Evolutionary conservation across 2,329 filamentous ascomycete genomes (phyloP).

Genomic region (Diaporthe citri): DNA sequence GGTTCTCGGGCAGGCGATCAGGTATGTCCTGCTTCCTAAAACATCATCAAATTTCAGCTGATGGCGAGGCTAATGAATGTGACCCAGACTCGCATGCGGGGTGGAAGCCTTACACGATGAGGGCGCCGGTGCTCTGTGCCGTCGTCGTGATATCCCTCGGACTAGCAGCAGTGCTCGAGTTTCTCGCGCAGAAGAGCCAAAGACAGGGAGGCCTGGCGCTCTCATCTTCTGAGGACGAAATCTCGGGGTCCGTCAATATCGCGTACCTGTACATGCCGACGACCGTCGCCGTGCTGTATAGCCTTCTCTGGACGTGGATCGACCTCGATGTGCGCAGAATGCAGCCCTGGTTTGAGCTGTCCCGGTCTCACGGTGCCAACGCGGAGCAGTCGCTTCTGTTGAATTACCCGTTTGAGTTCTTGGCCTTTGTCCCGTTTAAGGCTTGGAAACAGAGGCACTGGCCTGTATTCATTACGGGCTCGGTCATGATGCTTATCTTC

Average conservation of each 20-base stretch:
- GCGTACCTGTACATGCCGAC: constrained; percentile 66
- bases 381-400: constrained; percentile 63
- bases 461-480: constrained; percentile 62
- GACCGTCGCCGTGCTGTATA: constrained; percentile 65
- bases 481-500: constrained; percentile 63
- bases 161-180: constrained; percentile 59
- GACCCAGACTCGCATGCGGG: constrained; percentile 26
- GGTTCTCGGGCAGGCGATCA: neutral
- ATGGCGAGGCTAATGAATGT: neutral
- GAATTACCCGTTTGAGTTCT: constrained; percentile 62
- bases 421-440: constrained; percentile 49
- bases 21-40: neutral
- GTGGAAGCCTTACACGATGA: constrained; percentile 56
- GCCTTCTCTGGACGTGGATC: constrained; percentile 70
- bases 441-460: constrained; percentile 61
- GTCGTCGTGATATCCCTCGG: constrained; percentile 53
- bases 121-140: constrained; percentile 51
- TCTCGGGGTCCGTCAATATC: constrained; percentile 54
- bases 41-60: neutral
- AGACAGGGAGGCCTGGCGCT: constrained; percentile 56
- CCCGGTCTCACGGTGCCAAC: constrained; percentile 56
- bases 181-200: constrained; percentile 56
- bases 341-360: constrained; percentile 72
- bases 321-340: constrained; percentile 70
- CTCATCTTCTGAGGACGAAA: constrained; percentile 41